Conservation (phyloP, 306 rosid species). For the Pachyrhizus erosus region DNA sequence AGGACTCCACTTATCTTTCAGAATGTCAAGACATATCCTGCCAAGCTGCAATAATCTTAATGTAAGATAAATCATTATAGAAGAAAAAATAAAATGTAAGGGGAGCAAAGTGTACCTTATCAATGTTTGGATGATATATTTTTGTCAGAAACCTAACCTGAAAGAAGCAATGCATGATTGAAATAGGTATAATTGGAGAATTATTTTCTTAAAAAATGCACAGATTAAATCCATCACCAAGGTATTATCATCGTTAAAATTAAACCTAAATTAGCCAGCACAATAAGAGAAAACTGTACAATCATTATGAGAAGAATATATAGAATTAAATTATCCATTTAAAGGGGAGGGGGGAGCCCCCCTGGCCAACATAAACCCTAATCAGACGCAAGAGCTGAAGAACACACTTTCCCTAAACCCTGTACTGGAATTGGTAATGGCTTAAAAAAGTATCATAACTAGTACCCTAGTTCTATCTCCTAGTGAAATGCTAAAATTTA, state of each 20-base stretch:
- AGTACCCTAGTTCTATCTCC: constrained; percentile 3
- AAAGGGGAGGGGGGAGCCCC: background rate
- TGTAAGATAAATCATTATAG: constrained; percentile 20
- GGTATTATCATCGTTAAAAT: constrained; percentile 15
- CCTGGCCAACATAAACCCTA: constrained; percentile 1
- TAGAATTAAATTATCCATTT: no score
- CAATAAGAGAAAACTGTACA: constrained; percentile 4
- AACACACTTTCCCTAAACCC: background rate
- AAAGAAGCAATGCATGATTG: constrained; percentile 14
- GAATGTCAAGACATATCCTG: constrained; percentile 91
- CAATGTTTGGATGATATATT: constrained; percentile 98
- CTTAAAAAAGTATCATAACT: background rate
- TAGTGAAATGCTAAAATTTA: background rate
- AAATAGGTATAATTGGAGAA: constrained; percentile 22
- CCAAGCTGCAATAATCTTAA: constrained; percentile 66
- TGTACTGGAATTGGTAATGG: constrained; percentile 7
- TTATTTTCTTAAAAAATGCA: background rate
- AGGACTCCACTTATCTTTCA: constrained; percentile 95
- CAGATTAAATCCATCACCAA: background rate
- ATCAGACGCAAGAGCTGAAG: constrained; percentile 1
- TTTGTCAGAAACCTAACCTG: constrained; percentile 98
- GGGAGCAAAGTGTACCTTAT: constrained; percentile 65
- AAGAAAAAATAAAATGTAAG: constrained; percentile 15
- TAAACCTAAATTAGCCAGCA: background rate
- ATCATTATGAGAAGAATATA: background rate